Percentiles rank a stretch among this genome's conserved stretches.
Evolutionary conservation across 768 basidiomycete genomes (phyloP).

Genomic region (Sarcodon aspratus): DNA sequence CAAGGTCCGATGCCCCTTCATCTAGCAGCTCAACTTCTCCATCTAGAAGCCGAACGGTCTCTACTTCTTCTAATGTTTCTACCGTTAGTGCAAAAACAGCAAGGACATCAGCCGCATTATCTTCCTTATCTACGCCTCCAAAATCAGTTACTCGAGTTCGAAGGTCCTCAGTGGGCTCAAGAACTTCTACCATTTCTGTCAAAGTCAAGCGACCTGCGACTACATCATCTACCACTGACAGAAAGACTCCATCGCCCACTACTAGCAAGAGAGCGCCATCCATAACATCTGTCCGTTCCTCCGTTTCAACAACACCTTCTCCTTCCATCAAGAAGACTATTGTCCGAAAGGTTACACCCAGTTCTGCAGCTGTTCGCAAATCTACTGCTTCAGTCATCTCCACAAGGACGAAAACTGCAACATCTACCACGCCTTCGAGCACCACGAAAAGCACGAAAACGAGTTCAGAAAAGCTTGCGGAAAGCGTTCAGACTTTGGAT

Average conservation of each 20-base stretch:
- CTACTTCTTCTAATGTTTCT: background rate
- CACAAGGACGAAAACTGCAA: background rate
- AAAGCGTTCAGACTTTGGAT: background rate
- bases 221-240: slow-evolving; percentile 9
- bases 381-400: background rate
- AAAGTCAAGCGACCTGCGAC: slow-evolving; percentile 15
- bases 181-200: slow-evolving; percentile 18
- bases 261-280: slow-evolving; percentile 11
- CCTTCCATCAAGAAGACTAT: slow-evolving; percentile 8
- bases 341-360: slow-evolving; percentile 4
- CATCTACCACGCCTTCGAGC: slow-evolving; percentile 1
- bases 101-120: background rate
- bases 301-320: slow-evolving; percentile 9
- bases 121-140: slow-evolving; percentile 8
- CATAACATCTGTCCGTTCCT: slow-evolving; percentile 16
- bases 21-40: background rate
- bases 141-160: slow-evolving; percentile 20
- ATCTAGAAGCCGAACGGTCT: background rate
- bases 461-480: background rate
- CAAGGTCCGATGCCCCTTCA: slow-evolving; percentile 20
- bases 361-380: background rate
- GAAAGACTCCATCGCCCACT: slow-evolving; percentile 3
- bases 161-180: slow-evolving; percentile 19
- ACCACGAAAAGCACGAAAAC: slow-evolving; percentile 2
- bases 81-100: background rate